These are phyloP conservation scores for Cladorrhinum sp. DNA, from an alignment of 2,329 filamentous ascomycete species.

Conservation along the genomic window DNA sequence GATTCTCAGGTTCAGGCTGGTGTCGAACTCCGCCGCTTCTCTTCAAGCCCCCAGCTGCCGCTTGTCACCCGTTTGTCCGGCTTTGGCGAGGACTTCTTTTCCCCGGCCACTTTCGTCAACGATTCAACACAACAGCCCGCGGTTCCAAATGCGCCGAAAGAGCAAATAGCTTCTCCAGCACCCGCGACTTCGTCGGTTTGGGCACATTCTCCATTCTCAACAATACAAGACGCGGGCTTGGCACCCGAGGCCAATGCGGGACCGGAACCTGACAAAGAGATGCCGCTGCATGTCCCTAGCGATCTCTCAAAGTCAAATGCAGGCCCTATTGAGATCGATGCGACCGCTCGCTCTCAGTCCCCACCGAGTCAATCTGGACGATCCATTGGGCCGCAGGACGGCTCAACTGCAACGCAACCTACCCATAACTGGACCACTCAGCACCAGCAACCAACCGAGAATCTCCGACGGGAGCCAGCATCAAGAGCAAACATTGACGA, in stretches of 20 bases:
- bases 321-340: not conserved
- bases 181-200: too few relatives aligned
- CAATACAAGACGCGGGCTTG: not conserved
- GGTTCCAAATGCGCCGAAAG: not conserved
- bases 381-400: conserved; percentile 12
- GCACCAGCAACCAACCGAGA: conserved; percentile 14
- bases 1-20: conserved; percentile 13
- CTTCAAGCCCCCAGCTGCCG: conserved; percentile 56
- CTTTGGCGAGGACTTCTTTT: conserved; percentile 59
- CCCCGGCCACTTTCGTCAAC: conserved; percentile 30
- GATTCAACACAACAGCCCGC: conserved; percentile 14
- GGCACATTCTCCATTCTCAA: not conserved
- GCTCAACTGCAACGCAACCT: conserved; percentile 6
- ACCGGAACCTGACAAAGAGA: not conserved
- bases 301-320: conserved; percentile 10
- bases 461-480: conserved; percentile 13
- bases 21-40: conserved; percentile 35
- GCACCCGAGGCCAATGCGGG: not conserved
- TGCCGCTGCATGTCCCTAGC: not conserved
- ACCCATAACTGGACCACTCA: not conserved
- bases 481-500: conserved; percentile 6
- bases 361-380: conserved; percentile 9
- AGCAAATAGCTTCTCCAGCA: not conserved
- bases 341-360: not conserved
- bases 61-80: conserved; percentile 56